phyloP scores from a whole-genome alignment of 441 rosid species.

The Arabidopsis lyrata region DNA sequence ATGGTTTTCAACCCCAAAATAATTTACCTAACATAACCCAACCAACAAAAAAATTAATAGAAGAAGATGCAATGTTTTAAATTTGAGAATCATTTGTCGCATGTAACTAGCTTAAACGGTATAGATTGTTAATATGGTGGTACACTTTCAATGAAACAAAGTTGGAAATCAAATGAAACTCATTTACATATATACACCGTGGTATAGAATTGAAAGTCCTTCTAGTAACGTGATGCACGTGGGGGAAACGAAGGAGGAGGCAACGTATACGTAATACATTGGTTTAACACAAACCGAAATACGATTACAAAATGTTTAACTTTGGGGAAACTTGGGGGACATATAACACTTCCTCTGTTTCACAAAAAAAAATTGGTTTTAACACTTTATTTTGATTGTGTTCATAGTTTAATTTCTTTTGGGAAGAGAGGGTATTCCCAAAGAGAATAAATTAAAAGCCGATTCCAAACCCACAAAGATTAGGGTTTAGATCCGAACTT shows the following conservation, averaged over 20 bases:
- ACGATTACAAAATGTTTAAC: conserved; percentile 1
- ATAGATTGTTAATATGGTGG: background rate
- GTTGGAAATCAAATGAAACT: background rate
- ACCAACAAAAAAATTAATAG: background rate
- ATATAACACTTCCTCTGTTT: background rate
- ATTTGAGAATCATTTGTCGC: background rate
- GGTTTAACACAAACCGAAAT: background rate
- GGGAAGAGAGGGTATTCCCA: too few species aligned
- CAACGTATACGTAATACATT: background rate
- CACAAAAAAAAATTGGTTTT: too few species aligned
- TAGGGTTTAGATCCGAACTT: too few species aligned
- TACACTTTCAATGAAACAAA: background rate
- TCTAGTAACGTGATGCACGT: conserved; percentile 34
- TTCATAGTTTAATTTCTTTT: too few species aligned
- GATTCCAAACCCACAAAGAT: too few species aligned
- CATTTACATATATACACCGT: background rate
- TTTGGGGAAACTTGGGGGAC: background rate
- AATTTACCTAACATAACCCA: background rate
- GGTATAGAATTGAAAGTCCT: background rate
- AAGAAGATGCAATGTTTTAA: background rate
- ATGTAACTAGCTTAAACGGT: background rate
- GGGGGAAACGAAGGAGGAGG: conserved; percentile 29
- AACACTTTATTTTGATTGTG: too few species aligned
- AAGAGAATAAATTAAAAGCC: too few species aligned
- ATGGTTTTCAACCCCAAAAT: background rate